phyloP scores from a whole-genome alignment of 2,329 filamentous ascomycete species.

The Colletotrichum lindemuthianum region DNA sequence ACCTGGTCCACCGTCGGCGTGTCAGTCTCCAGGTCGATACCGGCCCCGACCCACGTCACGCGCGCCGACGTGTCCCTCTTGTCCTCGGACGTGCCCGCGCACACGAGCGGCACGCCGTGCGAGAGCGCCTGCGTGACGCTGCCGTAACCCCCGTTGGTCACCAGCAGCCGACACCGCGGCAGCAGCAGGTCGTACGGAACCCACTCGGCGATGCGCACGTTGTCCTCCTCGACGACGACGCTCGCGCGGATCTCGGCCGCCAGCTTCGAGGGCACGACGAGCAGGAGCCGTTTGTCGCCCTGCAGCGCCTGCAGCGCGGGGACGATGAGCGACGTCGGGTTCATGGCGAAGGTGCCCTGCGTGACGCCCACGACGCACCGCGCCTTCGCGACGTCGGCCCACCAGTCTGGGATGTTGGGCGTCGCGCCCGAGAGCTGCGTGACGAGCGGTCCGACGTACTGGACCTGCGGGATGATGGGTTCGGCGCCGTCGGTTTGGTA shows the following conservation, averaged over 20 bases:
- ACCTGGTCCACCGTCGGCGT: slow-evolving; percentile 43
- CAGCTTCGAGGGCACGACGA: slow-evolving; percentile 48
- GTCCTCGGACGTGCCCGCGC: slow-evolving; percentile 49
- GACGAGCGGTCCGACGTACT: slow-evolving; percentile 49
- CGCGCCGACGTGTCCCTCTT: slow-evolving; percentile 50
- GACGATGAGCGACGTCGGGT: slow-evolving; percentile 50
- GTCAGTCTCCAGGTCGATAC: slow-evolving; percentile 50
- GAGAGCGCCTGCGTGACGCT: slow-evolving; percentile 49
- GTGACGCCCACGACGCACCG: slow-evolving; percentile 48
- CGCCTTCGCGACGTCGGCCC: slow-evolving; percentile 43
- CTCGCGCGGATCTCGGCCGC: slow-evolving; percentile 40
- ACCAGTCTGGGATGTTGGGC: slow-evolving; percentile 44
- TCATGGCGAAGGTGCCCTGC: slow-evolving; percentile 50
- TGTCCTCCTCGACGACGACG: slow-evolving; percentile 36
- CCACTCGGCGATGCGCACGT: slow-evolving; percentile 47
- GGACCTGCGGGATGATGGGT: slow-evolving; percentile 35
- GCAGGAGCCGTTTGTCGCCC: slow-evolving; percentile 40
- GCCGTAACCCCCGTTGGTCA: slow-evolving; percentile 51
- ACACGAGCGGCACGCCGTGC: slow-evolving; percentile 48
- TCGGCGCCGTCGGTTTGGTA: slow-evolving; percentile 43
- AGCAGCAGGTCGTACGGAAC: slow-evolving; percentile 49
- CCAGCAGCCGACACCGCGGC: slow-evolving; percentile 45
- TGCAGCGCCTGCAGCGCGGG: slow-evolving; percentile 48
- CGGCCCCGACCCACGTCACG: slow-evolving; percentile 44
- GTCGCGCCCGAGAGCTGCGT: slow-evolving; percentile 34